Conservation (phyloP, 139 green algal genomes). For the Gonium pectorale region DNA sequence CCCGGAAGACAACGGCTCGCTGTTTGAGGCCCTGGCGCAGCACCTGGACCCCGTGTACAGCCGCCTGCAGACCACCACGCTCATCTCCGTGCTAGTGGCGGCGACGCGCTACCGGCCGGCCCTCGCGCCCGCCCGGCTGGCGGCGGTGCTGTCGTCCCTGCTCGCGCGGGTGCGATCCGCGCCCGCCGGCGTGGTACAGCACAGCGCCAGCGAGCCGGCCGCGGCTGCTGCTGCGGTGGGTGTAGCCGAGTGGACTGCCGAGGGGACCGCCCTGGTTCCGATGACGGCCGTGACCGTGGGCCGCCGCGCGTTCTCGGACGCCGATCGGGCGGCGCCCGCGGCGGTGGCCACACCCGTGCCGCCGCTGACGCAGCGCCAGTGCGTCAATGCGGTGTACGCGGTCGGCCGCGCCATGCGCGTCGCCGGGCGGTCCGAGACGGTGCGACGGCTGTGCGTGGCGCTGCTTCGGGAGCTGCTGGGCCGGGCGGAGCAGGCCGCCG, state of each 20-base stretch:
- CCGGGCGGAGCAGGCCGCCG: neutral
- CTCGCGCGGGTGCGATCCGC: conserved; percentile 10
- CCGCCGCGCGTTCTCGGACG: too few species aligned
- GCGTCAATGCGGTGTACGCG: conserved; percentile 31
- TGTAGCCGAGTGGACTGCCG: neutral
- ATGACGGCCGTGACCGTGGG: neutral
- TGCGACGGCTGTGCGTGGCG: conserved; percentile 11
- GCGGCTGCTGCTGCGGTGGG: neutral
- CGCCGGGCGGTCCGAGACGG: neutral
- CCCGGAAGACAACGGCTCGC: neutral
- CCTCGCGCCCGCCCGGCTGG: neutral
- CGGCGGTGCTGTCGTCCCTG: neutral
- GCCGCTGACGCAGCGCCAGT: conserved; percentile 14
- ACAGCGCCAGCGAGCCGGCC: neutral
- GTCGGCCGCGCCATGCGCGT: conserved; percentile 10
- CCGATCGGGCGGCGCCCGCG: neutral
- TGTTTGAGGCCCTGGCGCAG: neutral
- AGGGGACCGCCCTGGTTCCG: neutral
- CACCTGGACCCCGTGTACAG: neutral
- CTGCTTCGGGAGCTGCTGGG: conserved; percentile 22
- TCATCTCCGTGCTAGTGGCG: conserved; percentile 5
- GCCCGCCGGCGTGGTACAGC: neutral
- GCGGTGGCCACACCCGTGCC: neutral
- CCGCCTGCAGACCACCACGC: conserved; percentile 1
- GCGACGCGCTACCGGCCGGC: neutral